Conservation (phyloP, 2,329 filamentous ascomycete species). For the Ceratocystiopsis minuta region DNA sequence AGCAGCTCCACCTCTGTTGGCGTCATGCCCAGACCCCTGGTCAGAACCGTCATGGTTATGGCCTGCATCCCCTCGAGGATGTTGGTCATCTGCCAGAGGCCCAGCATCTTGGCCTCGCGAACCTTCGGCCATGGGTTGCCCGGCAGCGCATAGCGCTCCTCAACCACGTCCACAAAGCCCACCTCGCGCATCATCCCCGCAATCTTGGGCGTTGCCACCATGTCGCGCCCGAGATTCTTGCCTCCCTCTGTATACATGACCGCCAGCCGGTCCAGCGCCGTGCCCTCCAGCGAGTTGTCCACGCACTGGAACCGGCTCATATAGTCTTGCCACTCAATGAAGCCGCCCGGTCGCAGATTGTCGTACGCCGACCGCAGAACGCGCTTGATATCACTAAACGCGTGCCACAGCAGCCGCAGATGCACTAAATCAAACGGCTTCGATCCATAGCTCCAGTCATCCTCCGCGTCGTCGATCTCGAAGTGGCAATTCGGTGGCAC, state of each 20-base stretch:
- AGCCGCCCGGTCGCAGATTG: conserved; percentile 17
- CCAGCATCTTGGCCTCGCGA: conserved; percentile 12
- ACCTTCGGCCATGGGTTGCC: conserved; percentile 16
- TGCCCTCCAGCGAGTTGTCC: conserved; percentile 16
- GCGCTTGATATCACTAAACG: conserved; percentile 5
- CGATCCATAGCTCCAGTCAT: conserved; percentile 25
- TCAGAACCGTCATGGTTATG: conserved; percentile 13
- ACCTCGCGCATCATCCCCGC: conserved; percentile 13
- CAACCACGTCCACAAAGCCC: conserved; percentile 15
- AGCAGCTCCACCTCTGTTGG: conserved; percentile 12
- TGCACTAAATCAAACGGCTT: conserved; percentile 41
- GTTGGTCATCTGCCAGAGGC: conserved; percentile 15
- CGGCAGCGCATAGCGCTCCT: conserved; percentile 13
- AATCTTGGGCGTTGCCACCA: conserved; percentile 14
- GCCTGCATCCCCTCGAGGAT: conserved; percentile 14
- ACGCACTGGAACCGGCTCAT: conserved; percentile 15
- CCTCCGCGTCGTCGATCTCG: conserved; percentile 43
- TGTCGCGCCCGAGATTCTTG: conserved; percentile 15
- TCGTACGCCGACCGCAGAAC: conserved; percentile 15
- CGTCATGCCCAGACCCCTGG: conserved; percentile 12
- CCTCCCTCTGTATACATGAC: conserved; percentile 13
- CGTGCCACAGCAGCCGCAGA: conserved; percentile 19
- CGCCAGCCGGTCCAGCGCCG: conserved; percentile 16
- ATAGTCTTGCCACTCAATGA: conserved; percentile 20
- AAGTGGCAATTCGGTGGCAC: conserved; percentile 46